Evolutionary conservation across 2,329 filamentous ascomycete species (phyloP).

Genomic region (Incumbomyces delicatus): DNA sequence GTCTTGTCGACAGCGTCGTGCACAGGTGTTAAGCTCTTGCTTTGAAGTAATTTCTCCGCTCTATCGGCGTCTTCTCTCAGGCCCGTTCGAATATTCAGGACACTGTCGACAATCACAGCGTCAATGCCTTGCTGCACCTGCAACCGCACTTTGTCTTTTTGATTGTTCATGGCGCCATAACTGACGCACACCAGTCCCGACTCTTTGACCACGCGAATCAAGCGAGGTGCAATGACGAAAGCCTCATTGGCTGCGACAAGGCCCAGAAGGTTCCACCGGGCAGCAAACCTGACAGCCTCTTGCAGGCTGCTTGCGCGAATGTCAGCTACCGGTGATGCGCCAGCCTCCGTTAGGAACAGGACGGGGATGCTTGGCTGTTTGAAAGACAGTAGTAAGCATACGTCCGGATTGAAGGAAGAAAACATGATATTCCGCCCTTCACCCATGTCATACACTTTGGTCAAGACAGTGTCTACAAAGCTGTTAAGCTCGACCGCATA

Average conservation of each 20-base stretch:
- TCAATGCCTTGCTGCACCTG: constrained; percentile 96
- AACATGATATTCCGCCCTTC: constrained; percentile 87
- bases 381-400: constrained; percentile 86
- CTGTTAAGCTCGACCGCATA: constrained; percentile 93
- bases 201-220: constrained; percentile 90
- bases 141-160: constrained; percentile 71
- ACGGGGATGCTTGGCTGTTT: constrained; percentile 97
- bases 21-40: neutral
- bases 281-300: constrained; percentile 90
- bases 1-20: neutral
- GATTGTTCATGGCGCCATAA: constrained; percentile 86
- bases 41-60: neutral
- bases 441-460: constrained; percentile 78
- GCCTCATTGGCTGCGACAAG: constrained; percentile 84
- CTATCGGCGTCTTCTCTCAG: constrained; percentile 45
- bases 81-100: constrained; percentile 84
- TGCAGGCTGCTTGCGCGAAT: constrained; percentile 84
- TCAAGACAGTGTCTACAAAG: constrained; percentile 87
- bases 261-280: constrained; percentile 86
- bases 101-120: constrained; percentile 92
- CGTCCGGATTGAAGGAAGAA: constrained; percentile 93
- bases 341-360: constrained; percentile 85
- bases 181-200: constrained; percentile 88
- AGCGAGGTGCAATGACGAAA: constrained; percentile 74
- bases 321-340: constrained; percentile 70